These are phyloP conservation scores for Drechslera avenae DNA, from an alignment of 2,329 filamentous ascomycete species.

Conservation along the genomic window DNA sequence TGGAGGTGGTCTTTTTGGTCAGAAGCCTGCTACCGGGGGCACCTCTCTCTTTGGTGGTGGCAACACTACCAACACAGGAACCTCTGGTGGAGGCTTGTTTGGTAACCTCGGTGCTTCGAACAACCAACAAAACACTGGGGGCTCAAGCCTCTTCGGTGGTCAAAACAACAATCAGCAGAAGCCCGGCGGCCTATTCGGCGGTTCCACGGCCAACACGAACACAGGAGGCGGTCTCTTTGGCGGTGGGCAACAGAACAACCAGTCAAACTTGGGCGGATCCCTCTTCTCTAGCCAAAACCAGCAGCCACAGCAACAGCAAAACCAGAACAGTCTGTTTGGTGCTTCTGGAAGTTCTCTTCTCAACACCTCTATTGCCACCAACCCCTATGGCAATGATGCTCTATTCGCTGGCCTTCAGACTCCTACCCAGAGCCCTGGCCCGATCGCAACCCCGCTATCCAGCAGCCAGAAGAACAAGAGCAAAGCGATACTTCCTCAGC, in stretches of 20 bases:
- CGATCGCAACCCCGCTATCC: constrained; percentile 86
- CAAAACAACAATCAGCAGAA: constrained; percentile 52
- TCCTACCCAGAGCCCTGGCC: constrained; percentile 76
- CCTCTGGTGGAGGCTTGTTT: constrained; percentile 42
- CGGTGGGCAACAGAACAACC: constrained; percentile 47
- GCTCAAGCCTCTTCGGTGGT: constrained; percentile 46
- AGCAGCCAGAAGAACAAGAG: constrained; percentile 77
- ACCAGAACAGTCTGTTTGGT: constrained; percentile 59
- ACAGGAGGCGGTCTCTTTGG: constrained; percentile 57
- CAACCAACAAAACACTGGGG: constrained; percentile 39
- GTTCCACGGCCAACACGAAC: constrained; percentile 45
- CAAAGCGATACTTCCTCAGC: constrained; percentile 79
- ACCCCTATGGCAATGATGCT: constrained; percentile 86
- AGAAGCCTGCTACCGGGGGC: constrained; percentile 31
- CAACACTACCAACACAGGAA: constrained; percentile 21
- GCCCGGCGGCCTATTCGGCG: constrained; percentile 51
- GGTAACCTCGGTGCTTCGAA: constrained; percentile 40
- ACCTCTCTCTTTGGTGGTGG: constrained; percentile 40
- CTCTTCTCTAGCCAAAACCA: constrained; percentile 54
- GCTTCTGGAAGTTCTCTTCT: constrained; percentile 55
- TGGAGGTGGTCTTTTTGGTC: constrained; percentile 50
- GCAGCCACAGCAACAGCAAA: constrained; percentile 48
- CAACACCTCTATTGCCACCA: constrained; percentile 65
- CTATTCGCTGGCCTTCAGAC: constrained; percentile 77
- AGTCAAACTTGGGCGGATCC: constrained; percentile 41